Percentiles rank a stretch among this genome's conserved stretches.
phyloP scores from a whole-genome alignment of 1,139 yeast genomes.

The Scheffersomyces cryptocercus region DNA sequence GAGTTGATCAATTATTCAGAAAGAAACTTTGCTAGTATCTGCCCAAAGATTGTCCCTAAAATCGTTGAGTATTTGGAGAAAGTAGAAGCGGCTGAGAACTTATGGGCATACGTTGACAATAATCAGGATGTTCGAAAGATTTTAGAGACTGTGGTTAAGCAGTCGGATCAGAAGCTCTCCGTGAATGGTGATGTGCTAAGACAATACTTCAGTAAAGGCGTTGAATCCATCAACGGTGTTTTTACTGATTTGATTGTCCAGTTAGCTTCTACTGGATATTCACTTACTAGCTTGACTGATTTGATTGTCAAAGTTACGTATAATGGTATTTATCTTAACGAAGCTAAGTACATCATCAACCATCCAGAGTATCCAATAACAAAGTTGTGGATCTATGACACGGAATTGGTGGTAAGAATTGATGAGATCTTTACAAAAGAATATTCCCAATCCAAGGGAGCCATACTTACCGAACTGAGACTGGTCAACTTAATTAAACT shows the following conservation, averaged over 20 bases:
- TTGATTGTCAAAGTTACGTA: constrained; percentile 40
- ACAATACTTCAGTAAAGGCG: constrained; percentile 28
- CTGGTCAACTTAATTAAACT: constrained; percentile 22
- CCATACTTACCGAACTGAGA: constrained; percentile 15
- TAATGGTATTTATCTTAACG: constrained; percentile 46
- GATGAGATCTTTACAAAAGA: constrained; percentile 32
- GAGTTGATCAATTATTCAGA: constrained; percentile 49
- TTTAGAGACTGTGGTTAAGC: constrained; percentile 17
- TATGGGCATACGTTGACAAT: constrained; percentile 46
- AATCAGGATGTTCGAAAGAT: constrained; percentile 11
- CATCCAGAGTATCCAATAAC: constrained; percentile 19
- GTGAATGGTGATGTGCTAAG: constrained; percentile 23
- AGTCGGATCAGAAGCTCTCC: constrained; percentile 6
- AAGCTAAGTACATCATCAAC: constrained; percentile 29
- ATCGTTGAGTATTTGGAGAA: constrained; percentile 58
- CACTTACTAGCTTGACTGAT: constrained; percentile 26
- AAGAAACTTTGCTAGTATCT: constrained; percentile 44
- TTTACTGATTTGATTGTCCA: constrained; percentile 35
- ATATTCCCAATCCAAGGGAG: constrained; percentile 9
- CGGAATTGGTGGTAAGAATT: constrained; percentile 31
- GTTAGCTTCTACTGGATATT: constrained; percentile 17
- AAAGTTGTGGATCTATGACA: constrained; percentile 44
- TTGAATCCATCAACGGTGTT: constrained; percentile 35
- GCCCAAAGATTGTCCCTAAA: constrained; percentile 27
- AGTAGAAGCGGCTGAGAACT: constrained; percentile 50